Evolutionary conservation across 2,329 filamentous ascomycete species (phyloP).

Genomic region (Rugonectria rugulosa): DNA sequence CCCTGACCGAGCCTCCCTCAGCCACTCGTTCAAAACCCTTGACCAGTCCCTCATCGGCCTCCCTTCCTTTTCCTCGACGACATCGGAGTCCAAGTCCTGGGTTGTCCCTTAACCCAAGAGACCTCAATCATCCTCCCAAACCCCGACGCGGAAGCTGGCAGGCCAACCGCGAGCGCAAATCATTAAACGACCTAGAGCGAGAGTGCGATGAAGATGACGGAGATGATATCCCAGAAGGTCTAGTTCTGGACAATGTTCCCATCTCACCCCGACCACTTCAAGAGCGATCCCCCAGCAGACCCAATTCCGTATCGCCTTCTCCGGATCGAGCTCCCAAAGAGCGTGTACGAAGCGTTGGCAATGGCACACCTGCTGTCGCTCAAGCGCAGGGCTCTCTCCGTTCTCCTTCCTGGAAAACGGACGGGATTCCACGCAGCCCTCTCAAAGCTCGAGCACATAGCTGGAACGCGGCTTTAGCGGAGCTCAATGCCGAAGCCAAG

Average conservation of each 20-base stretch:
- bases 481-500: conserved; percentile 76
- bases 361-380: conserved; percentile 68
- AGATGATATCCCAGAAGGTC: conserved; percentile 80
- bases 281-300: conserved; percentile 62
- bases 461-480: conserved; percentile 75
- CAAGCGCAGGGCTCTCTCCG: conserved; percentile 66
- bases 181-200: conserved; percentile 73
- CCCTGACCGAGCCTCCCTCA: conserved; percentile 45
- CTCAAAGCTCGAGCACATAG: conserved; percentile 69
- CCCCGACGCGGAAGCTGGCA: conserved; percentile 76
- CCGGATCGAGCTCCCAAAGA: conserved; percentile 61
- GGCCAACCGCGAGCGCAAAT: conserved; percentile 69
- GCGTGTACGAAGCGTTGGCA: conserved; percentile 64
- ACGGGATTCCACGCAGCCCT: conserved; percentile 51
- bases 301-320: conserved; percentile 61
- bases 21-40: conserved; percentile 38
- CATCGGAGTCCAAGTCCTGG: conserved; percentile 62
- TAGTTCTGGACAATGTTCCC: conserved; percentile 82
- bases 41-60: conserved; percentile 45
- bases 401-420: conserved; percentile 63
- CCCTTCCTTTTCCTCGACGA: conserved; percentile 48
- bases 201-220: conserved; percentile 81
- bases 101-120: conserved; percentile 53
- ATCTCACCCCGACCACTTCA: conserved; percentile 74
- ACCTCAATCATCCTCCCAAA: conserved; percentile 49